phyloP scores from a whole-genome alignment of 345 rosid species.

The Eucalyptus tenuipes region DNA sequence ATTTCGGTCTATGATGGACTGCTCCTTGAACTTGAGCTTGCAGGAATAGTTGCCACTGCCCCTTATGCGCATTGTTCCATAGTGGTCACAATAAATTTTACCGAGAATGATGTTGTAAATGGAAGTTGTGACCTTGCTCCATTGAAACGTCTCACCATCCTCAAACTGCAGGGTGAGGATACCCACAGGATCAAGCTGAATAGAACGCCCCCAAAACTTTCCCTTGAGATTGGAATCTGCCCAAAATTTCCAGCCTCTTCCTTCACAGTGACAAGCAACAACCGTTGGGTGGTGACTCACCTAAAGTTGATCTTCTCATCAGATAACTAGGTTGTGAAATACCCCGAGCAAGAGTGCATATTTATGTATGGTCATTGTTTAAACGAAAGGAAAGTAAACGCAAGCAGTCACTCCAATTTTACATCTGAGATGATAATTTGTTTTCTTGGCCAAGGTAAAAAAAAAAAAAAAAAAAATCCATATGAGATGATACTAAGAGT shows the following conservation, averaged over 20 bases:
- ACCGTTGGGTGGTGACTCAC: constrained; percentile 98
- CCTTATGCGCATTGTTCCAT: constrained; percentile 93
- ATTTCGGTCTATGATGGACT: constrained; percentile 92
- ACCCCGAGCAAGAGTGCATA: background rate
- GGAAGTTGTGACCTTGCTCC: constrained; percentile 99
- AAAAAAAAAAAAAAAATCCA: background rate
- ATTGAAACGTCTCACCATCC: constrained; percentile 79
- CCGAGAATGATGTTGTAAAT: constrained; percentile 96
- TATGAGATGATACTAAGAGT: background rate
- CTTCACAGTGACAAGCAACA: constrained; percentile 98
- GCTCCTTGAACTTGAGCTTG: constrained; percentile 97
- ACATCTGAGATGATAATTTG: background rate
- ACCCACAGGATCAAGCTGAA: constrained; percentile 99
- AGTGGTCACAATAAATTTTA: constrained; percentile 91
- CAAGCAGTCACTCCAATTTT: background rate
- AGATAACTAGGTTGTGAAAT: background rate
- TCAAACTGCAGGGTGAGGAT: constrained; percentile 76
- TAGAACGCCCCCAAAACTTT: constrained; percentile 95
- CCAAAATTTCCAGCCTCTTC: constrained; percentile 99
- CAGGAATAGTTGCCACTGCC: constrained; percentile 82
- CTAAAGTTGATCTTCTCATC: constrained; percentile 29
- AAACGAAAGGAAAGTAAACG: background rate
- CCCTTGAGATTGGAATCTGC: constrained; percentile 98
- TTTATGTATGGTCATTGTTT: background rate
- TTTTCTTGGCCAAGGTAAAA: background rate